These are phyloP conservation scores for Boletellus ananas DNA, from an alignment of 768 basidiomycete genomes.

Conservation along the genomic window DNA sequence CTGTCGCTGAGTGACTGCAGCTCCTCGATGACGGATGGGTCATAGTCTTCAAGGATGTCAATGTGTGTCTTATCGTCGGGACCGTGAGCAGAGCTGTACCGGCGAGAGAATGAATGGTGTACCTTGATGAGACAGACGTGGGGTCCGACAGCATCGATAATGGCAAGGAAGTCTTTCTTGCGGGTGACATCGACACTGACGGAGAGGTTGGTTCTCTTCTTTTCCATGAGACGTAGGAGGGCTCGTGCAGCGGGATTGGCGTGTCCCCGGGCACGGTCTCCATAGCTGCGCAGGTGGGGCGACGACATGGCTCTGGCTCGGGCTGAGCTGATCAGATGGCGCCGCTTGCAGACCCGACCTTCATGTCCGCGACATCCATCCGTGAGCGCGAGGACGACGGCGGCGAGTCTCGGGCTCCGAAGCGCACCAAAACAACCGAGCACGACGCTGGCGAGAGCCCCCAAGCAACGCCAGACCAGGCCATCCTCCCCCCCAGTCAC, in stretches of 20 bases:
- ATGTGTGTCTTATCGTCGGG: slow-evolving; percentile 76
- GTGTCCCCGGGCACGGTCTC: slow-evolving; percentile 52
- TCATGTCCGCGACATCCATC: slow-evolving; percentile 29
- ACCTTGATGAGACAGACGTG: slow-evolving; percentile 94
- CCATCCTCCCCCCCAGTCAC: slow-evolving; percentile 71
- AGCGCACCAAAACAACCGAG: slow-evolving; percentile 36
- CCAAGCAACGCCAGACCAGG: slow-evolving; percentile 7
- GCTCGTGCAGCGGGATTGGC: slow-evolving; percentile 73
- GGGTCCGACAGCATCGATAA: slow-evolving; percentile 86
- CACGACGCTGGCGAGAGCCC: slow-evolving; percentile 1
- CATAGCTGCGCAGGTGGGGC: slow-evolving; percentile 54
- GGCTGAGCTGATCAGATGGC: neutral
- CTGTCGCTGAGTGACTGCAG: slow-evolving; percentile 68
- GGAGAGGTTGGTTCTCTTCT: slow-evolving; percentile 88
- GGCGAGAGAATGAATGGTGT: slow-evolving; percentile 23
- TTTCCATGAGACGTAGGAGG: slow-evolving; percentile 76
- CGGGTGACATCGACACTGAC: slow-evolving; percentile 94
- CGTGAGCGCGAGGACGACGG: slow-evolving; percentile 53
- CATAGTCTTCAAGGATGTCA: slow-evolving; percentile 93
- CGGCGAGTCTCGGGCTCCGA: slow-evolving; percentile 35
- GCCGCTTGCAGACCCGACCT: neutral
- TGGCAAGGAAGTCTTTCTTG: slow-evolving; percentile 70
- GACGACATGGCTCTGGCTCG: slow-evolving; percentile 30
- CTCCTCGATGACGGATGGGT: slow-evolving; percentile 60
- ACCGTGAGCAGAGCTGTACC: slow-evolving; percentile 20